These are phyloP conservation scores for Starmera caribaea DNA, from an alignment of 805 yeast species.

Conservation along the genomic window DNA sequence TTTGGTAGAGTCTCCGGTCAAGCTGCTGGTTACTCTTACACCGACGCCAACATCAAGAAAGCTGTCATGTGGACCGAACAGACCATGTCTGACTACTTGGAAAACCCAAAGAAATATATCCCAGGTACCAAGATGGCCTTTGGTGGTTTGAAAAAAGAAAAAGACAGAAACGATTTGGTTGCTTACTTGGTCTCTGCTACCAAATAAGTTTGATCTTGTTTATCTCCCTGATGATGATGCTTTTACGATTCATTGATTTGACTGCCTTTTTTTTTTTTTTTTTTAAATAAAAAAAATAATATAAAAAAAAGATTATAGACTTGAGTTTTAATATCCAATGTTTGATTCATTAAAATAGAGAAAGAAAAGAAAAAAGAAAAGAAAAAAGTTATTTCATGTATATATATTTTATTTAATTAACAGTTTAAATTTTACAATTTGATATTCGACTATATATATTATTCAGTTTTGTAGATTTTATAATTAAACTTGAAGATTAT, in stretches of 20 bases:
- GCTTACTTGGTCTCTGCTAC: constrained; percentile 63
- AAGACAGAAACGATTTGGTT: constrained; percentile 95
- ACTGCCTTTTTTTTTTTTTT: too few species aligned
- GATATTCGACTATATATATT: too few species aligned
- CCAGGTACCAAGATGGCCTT: constrained; percentile 99
- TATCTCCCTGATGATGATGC: neutral
- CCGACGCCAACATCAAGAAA: constrained; percentile 97
- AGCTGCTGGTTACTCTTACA: constrained; percentile 90
- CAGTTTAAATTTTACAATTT: neutral
- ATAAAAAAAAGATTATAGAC: too few species aligned
- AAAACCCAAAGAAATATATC: constrained; percentile 99
- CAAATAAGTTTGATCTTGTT: constrained; percentile 27
- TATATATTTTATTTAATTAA: neutral
- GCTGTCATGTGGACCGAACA: constrained; percentile 84
- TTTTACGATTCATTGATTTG: neutral
- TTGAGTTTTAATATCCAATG: too few species aligned
- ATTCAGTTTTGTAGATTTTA: too few species aligned
- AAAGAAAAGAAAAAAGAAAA: neutral
- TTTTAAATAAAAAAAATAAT: too few species aligned
- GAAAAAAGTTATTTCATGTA: neutral
- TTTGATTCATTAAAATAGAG: neutral
- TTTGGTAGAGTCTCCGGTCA: constrained; percentile 88
- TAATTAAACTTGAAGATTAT: neutral
- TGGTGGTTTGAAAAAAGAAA: constrained; percentile 98
- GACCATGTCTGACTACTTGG: constrained; percentile 89